Evolutionary conservation across 257 asterid species (phyloP), one percentile per base, ranked within the genome.

Genomic region (Paulownia fortunei): DNA sequence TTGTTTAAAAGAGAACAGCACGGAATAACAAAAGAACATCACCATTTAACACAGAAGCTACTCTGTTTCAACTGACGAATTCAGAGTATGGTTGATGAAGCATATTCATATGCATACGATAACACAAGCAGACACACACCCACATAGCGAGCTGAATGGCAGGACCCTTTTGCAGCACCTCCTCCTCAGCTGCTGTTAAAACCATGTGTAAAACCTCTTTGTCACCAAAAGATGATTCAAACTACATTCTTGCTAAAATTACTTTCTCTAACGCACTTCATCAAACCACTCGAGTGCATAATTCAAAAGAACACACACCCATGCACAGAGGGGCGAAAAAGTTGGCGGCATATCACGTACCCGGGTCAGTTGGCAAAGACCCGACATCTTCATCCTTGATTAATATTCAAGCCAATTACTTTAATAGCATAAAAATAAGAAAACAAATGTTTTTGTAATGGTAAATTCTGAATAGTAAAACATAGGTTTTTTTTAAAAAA

Each of bases 91-190:
- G n/a, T n/a, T n/a, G n/a, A n/a, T n/a, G n/a, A n/a, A n/a, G n/a
- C n/a, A 1, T 0, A 8, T 34, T 67, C 23, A 18, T 2, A 16
- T 27, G 23, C 5, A 67, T 23, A 32, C 10, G 21, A 56, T 63
- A 15, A 24, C n/a, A 12, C 26, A 59, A 11, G 58, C 18, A 41
- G 6, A 1, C 24, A 74, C 95, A 66, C 88, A 90, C 92, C 97
- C 97, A 91, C 97, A 91, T 88, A 64, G 97, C 97, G 51, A 91
- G 91, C 81, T 89, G 90, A 86, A 91, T 78, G 27, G 73, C 77
- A 19, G 87, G 91, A 67, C 83, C 82, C 42, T 74, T 78, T 59
- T 46, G 82, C 83, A 73, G 86, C 44, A 81, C 93, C 60, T 80
- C 91, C 62, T 85, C 92, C 42, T 82, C 83, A 46, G 75, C 79